Evolutionary conservation across 2,329 filamentous ascomycete genomes (phyloP), one percentile per base, ranked within the genome.

Genomic region (Hypoxylon sp.): DNA sequence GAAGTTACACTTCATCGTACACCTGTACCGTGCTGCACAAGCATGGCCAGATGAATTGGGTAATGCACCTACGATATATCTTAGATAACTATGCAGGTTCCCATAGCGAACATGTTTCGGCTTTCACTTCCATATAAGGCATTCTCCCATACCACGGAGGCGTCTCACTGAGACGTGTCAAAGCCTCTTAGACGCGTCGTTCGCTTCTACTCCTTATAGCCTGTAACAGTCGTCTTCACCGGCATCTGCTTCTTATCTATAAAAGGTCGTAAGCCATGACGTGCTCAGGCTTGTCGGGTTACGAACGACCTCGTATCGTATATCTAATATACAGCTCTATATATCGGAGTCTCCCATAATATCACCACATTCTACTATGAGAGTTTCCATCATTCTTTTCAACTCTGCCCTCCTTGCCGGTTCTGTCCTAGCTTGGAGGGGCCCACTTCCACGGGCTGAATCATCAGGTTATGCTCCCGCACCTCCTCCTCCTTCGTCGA

Each of bases 41-140:
- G 22, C 14, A 58, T 33, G 42, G 37, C 19, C 5, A 54, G 35
- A 37, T 10, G 8, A 14, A 47, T 52, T 14, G 3, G 14, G 26
- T 6, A 52, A 37, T 31, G n/a, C 42, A 52, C 55, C 31, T 26
- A 22, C 22, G 33, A 65, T 35, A 50, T 60, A 61, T 33, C 47
- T 62, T 47, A 19, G 37, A 11, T 35, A 35, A 19, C 44, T 24
- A 53, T 37, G 26, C 19, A 29, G 14, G 29, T 48, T 46, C 42
- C 13, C 47, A 42, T 65, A 24, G 24, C 52, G 37, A 58, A 47
- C 50, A 59, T 24, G 29, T 6, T 53, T 70, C 67, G 69, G 63
- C 51, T 67, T n/a, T 58, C 48, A 51, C 47, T 73, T 70, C 69
- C 73, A 55, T n/a, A 67, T 71, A 4, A 66, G 60, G 69, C 35